Conservation (phyloP, 345 rosid genomes). For the Arabis alpina region DNA sequence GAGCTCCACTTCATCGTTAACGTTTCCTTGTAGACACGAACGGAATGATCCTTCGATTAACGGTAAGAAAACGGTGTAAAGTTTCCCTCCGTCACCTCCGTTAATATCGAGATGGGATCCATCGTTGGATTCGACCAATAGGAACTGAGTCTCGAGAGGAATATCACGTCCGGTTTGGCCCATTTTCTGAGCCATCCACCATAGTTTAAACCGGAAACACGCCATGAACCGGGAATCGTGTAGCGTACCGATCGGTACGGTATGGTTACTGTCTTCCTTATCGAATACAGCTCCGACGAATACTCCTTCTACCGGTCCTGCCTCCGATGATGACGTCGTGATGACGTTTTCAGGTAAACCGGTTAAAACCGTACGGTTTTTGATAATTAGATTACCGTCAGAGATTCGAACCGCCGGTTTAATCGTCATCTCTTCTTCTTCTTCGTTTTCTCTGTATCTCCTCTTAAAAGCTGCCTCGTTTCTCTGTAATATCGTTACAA, state of each 20-base stretch:
- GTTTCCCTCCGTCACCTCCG: conserved; percentile 55
- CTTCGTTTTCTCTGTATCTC: conserved; percentile 34
- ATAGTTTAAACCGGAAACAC: conserved; percentile 87
- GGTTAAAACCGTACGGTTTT: conserved; percentile 58
- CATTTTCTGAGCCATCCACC: conserved; percentile 99
- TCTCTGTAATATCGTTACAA: conserved; percentile 46
- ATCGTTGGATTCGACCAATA: conserved; percentile 68
- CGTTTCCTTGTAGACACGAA: conserved; percentile 76
- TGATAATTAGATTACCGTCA: conserved; percentile 66
- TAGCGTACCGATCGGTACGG: conserved; percentile 66
- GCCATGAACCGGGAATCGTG: conserved; percentile 87
- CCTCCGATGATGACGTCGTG: conserved; percentile 59
- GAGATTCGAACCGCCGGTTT: conserved; percentile 77
- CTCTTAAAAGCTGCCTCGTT: conserved; percentile 40
- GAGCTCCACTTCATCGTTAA: conserved; percentile 72
- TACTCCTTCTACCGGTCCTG: conserved; percentile 77
- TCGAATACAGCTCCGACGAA: conserved; percentile 77
- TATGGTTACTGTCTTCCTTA: conserved; percentile 63
- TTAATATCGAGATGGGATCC: conserved; percentile 77
- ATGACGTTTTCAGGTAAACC: conserved; percentile 82
- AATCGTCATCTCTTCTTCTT: conserved; percentile 65
- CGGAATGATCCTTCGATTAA: conserved; percentile 83
- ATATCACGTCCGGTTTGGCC: conserved; percentile 76
- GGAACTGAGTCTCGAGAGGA: conserved; percentile 86
- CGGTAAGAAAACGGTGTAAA: conserved; percentile 89